Percentiles rank a stretch among this genome's conserved stretches.
Conservation (phyloP, 345 rosid genomes). For the Syzygium aqueum region DNA sequence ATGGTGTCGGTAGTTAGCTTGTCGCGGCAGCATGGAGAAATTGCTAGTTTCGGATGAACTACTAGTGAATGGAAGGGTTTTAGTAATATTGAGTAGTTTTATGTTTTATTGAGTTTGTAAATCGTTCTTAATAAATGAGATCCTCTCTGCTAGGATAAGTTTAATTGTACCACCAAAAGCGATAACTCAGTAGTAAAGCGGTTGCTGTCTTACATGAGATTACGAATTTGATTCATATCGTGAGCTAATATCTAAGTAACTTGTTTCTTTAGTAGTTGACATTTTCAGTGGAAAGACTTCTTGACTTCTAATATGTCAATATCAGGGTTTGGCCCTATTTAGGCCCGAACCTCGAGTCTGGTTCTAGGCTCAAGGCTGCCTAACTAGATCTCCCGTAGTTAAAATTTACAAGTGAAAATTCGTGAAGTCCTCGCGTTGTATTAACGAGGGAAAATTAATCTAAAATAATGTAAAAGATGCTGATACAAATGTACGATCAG, state of each 20-base stretch:
- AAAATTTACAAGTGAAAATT: neutral
- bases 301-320: neutral
- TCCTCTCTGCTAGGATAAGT: neutral
- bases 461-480: neutral
- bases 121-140: neutral
- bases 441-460: neutral
- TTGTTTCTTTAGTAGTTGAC: too few species aligned
- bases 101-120: neutral
- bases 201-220: neutral
- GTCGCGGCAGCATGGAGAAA: neutral
- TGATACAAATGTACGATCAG: fast-evolving
- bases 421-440: neutral
- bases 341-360: neutral
- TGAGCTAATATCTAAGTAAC: too few species aligned
- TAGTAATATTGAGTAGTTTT: too few species aligned
- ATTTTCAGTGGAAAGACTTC: neutral
- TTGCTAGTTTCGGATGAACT: neutral
- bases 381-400: neutral
- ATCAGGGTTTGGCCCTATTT: neutral
- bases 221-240: neutral
- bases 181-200: neutral
- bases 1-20: neutral
- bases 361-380: neutral
- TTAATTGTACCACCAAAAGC: neutral
- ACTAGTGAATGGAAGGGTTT: too few species aligned